A percentile compares a stretch with the other conserved stretches of the same genome.
phyloP scores from a whole-genome alignment of 1,139 yeast genomes.

The Diutina pseudorugosa region DNA sequence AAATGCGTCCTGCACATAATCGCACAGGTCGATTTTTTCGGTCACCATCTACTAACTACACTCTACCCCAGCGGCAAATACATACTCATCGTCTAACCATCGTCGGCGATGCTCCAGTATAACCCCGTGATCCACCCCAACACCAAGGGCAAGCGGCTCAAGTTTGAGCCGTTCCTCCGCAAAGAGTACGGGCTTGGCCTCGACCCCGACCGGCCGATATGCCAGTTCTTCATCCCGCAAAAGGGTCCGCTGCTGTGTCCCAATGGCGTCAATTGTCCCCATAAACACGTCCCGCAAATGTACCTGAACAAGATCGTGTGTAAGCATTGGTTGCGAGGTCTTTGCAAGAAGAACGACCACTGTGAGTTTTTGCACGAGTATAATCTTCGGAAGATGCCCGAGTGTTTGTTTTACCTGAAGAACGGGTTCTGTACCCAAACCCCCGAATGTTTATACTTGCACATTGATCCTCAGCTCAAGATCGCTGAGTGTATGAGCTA shows the following conservation, averaged over 20 bases:
- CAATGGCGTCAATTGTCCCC: slow-evolving; percentile 71
- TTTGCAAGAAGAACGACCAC: slow-evolving; percentile 92
- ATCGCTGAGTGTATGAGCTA: slow-evolving; percentile 82
- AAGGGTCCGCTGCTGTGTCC: slow-evolving; percentile 63
- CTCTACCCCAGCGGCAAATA: background rate
- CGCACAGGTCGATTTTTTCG: background rate
- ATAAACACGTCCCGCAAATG: slow-evolving; percentile 76
- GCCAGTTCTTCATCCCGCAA: slow-evolving; percentile 58
- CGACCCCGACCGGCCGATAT: slow-evolving; percentile 84
- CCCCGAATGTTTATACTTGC: slow-evolving; percentile 88
- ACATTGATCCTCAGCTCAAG: slow-evolving; percentile 80
- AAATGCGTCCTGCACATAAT: background rate
- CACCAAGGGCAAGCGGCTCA: slow-evolving; percentile 38
- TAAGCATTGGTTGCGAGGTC: slow-evolving; percentile 95
- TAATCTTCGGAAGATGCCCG: slow-evolving; percentile 92
- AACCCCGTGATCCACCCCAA: slow-evolving; percentile 26
- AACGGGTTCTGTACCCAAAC: slow-evolving; percentile 91
- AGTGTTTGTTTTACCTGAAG: slow-evolving; percentile 76
- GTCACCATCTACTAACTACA: background rate
- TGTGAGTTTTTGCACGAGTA: slow-evolving; percentile 96
- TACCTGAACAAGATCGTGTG: slow-evolving; percentile 81
- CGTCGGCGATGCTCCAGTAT: background rate
- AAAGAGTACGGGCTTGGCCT: slow-evolving; percentile 74
- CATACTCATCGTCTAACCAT: no score
- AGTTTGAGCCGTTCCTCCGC: slow-evolving; percentile 74